Evolutionary conservation across 2,329 filamentous ascomycete species (phyloP), one percentile per base, ranked within the genome.

Genomic region (Verticillium zaregamsianum): DNA sequence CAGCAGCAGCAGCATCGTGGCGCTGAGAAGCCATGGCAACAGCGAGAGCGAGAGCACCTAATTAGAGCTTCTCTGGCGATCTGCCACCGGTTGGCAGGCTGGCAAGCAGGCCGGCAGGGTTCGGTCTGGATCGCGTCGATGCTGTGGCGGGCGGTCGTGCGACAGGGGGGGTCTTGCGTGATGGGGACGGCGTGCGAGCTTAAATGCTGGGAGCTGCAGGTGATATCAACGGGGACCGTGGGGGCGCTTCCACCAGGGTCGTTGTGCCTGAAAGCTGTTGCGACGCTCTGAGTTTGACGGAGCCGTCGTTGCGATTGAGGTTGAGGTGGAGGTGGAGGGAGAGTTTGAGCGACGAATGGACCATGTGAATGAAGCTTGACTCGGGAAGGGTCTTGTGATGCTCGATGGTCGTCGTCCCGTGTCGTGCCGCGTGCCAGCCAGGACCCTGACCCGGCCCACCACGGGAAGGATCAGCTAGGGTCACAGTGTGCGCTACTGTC

Each of bases 111-210:
- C 20, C 9, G 45, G 45, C 20, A 23, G 45, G n/a, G 45, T 25
- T 12, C n/a, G 45, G n/a, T n/a, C 45, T 49, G 20, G 20, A 49
- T 49, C 45, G 12, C 45, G 20, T 49, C 45, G 9, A 23, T 11
- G 45, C 45, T 25, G 45, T 49, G 45, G 57, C 39, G 45, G 59
- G 33, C 56, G 57, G 40, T 40, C 64, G 61, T 61, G 45, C 62
- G 56, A 59, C 64, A 63, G 54, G 64, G 63, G 63, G 65, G 63
- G 33, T 76, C 77, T 61, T 74, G 73, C n/a, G 40, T 63, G 23
- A 59, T 66, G 49, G 39, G 49, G 40, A 52, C 58, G 52, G 28
- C 45, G 31, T 25, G 58, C 23, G 52, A 55, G 58, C 58, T 59
- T 55, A 55, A 49, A 49, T 49, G n/a, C n/a, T n/a, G 45, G 45